Conservation (phyloP, 2,329 filamentous ascomycete genomes). For the Trichoderma sp. region DNA sequence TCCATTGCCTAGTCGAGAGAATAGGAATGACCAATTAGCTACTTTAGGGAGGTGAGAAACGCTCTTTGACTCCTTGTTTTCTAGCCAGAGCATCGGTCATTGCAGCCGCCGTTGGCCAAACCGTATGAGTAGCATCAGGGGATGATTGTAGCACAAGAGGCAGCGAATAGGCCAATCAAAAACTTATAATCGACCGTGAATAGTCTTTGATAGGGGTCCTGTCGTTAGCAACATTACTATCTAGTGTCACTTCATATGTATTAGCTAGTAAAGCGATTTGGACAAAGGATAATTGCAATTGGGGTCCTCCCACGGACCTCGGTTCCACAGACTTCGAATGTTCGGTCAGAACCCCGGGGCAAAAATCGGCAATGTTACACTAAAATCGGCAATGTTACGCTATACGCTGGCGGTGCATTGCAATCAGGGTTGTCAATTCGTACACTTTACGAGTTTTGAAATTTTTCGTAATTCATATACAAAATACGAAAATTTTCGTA, state of each 20-base stretch:
- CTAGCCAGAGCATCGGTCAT: neutral
- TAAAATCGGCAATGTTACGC: conserved; percentile 3
- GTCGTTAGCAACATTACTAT: neutral
- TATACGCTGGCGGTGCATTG: neutral
- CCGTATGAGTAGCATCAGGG: neutral
- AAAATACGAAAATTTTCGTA: too few relatives aligned
- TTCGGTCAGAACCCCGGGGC: too few relatives aligned
- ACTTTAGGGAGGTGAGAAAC: neutral
- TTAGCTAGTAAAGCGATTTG: neutral
- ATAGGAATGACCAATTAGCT: neutral
- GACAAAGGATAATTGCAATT: neutral
- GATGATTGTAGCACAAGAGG: neutral
- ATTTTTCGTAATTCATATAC: too few relatives aligned
- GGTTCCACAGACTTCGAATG: neutral
- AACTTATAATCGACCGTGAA: neutral
- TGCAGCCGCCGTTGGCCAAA: neutral
- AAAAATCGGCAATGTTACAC: conserved; percentile 4
- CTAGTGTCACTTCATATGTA: neutral
- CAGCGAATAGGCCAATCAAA: neutral
- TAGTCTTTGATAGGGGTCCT: neutral
- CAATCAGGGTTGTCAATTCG: too few relatives aligned
- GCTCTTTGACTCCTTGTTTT: neutral
- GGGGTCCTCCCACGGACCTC: neutral
- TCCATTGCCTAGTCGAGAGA: neutral
- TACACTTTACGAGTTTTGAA: too few relatives aligned